phyloP scores from a whole-genome alignment of 75 land plant species.

The Picea sitchensis region DNA sequence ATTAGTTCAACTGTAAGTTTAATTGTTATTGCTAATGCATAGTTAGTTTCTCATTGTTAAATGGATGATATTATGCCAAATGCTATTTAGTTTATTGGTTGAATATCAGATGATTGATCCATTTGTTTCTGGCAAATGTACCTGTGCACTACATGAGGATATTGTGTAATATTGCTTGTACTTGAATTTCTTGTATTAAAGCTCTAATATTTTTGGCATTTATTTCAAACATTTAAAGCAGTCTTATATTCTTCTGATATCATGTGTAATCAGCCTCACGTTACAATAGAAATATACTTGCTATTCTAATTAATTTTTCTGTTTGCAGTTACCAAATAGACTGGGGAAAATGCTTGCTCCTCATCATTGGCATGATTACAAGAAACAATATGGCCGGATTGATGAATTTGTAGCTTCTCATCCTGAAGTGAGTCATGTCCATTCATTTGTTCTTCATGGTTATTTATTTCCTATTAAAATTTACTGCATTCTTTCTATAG shows the following conservation, averaged over 20 bases:
- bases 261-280: too few relatives aligned
- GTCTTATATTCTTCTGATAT: too few relatives aligned
- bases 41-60: too few relatives aligned
- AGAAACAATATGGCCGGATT: slow-evolving; percentile 89
- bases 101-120: background rate
- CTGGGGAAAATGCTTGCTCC: slow-evolving; percentile 98
- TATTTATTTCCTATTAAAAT: too few relatives aligned
- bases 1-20: slow-evolving; percentile 87
- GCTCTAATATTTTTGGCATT: too few relatives aligned
- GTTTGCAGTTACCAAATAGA: slow-evolving; percentile 83
- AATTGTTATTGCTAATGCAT: too few relatives aligned
- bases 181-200: too few relatives aligned
- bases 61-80: too few relatives aligned
- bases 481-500: background rate
- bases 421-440: slow-evolving; percentile 62
- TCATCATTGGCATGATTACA: slow-evolving; percentile 95
- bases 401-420: slow-evolving; percentile 88
- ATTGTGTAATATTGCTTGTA: too few relatives aligned
- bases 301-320: background rate
- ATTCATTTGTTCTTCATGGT: background rate
- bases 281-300: background rate
- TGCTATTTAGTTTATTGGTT: too few relatives aligned
- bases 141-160: too few relatives aligned
- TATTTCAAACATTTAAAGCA: background rate
- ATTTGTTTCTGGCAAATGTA: background rate